Conservation (phyloP, 371 early-diverging fungal genomes). For the Rhizomucor pusillus region DNA sequence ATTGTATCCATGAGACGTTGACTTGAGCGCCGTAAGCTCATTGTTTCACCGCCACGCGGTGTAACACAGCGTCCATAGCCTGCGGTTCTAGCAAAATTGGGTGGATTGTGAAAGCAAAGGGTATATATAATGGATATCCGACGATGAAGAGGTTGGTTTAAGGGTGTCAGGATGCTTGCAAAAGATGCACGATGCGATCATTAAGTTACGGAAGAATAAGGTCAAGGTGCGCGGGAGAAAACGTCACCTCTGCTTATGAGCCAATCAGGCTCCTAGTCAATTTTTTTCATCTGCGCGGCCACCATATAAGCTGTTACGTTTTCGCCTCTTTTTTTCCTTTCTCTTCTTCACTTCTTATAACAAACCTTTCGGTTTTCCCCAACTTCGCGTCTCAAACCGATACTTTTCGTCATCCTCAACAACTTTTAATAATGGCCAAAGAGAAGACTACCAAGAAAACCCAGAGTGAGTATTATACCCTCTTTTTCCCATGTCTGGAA, state of each 20-base stretch:
- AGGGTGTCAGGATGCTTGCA: too few relatives aligned
- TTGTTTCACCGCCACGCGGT: too few relatives aligned
- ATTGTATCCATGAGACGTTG: too few relatives aligned
- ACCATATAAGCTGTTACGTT: too few relatives aligned
- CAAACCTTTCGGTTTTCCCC: conserved; percentile 14
- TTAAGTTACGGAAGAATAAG: too few relatives aligned
- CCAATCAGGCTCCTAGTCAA: not conserved
- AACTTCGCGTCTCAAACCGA: conserved; percentile 4
- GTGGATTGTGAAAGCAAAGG: too few relatives aligned
- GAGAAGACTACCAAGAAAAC: conserved; percentile 22
- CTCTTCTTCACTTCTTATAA: conserved; percentile 11
- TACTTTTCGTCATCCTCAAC: conserved; percentile 9
- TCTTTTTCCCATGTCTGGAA: not conserved
- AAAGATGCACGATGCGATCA: too few relatives aligned
- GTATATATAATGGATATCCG: too few relatives aligned
- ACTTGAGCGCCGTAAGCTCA: too few relatives aligned
- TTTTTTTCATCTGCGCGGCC: conserved; percentile 1
- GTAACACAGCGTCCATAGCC: too few relatives aligned
- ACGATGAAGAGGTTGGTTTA: too few relatives aligned
- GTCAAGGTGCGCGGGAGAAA: not conserved
- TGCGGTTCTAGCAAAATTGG: too few relatives aligned
- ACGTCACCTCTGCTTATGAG: not conserved
- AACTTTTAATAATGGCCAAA: conserved; percentile 29
- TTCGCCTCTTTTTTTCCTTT: conserved; percentile 12
- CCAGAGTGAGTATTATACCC: conserved; percentile 14